A percentile compares a stretch with the other conserved stretches of the same genome.
Evolutionary conservation across 2,329 filamentous ascomycete species (phyloP).

Genomic region (Chrysoporthe deuterocubensis): DNA sequence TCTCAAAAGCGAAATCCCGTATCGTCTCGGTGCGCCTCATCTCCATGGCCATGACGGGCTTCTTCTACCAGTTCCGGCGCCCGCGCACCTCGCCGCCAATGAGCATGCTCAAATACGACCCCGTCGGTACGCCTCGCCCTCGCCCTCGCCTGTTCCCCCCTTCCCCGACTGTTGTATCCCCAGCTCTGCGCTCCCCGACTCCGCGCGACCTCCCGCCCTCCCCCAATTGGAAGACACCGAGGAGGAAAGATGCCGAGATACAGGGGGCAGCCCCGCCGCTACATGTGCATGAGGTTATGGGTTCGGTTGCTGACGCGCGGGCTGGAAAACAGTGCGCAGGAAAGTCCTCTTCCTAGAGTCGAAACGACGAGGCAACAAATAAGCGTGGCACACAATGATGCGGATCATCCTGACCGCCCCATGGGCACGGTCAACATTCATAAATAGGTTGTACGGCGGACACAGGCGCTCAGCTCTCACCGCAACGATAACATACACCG

Average conservation of each 20-base stretch:
- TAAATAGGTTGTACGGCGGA: not conserved
- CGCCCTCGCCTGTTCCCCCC: not conserved
- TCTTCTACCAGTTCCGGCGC: constrained; percentile 89
- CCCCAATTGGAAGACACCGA: not conserved
- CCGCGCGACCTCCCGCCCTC: not conserved
- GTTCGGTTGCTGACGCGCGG: not conserved
- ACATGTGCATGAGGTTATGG: not conserved
- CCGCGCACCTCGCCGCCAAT: constrained; percentile 81
- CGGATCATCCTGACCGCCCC: not conserved
- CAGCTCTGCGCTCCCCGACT: not conserved
- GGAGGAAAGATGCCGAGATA: not conserved
- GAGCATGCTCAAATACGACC: constrained; percentile 99
- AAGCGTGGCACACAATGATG: constrained; percentile 19
- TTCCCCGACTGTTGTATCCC: not conserved
- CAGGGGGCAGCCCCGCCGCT: not conserved
- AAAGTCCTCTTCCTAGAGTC: constrained; percentile 95
- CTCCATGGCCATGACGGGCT: constrained; percentile 98
- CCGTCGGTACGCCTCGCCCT: constrained; percentile 69
- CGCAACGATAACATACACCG: not conserved
- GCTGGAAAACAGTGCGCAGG: constrained; percentile 75
- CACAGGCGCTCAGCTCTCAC: not conserved
- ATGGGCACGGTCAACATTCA: not conserved
- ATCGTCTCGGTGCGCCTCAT: constrained; percentile 91
- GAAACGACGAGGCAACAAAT: constrained; percentile 73
- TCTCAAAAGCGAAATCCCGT: constrained; percentile 78